These are phyloP conservation scores for Tillandsia fasciculata DNA, from an alignment of 176 grass and related monocot species.

Conservation along the genomic window DNA sequence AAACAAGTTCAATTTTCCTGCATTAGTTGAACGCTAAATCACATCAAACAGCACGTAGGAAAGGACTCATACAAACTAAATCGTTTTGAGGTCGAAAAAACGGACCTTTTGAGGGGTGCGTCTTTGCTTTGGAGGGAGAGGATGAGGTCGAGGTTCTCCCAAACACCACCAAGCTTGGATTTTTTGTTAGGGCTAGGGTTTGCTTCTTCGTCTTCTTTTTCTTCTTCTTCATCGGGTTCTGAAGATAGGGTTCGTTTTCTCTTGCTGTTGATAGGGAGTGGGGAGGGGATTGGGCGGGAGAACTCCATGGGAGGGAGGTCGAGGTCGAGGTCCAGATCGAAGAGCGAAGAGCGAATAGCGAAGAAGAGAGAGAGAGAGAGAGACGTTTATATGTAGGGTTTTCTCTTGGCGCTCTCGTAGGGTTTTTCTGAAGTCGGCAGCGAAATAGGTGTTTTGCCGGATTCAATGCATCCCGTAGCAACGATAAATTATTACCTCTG, in stretches of 20 bases:
- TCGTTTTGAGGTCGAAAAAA: background rate
- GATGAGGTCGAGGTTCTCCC: conserved; percentile 65
- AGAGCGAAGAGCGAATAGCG: background rate
- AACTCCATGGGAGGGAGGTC: background rate
- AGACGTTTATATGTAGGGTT: background rate
- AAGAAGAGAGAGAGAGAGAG: background rate
- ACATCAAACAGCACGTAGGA: conserved; percentile 4
- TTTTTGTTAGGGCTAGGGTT: conserved; percentile 2
- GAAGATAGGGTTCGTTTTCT: conserved; percentile 1
- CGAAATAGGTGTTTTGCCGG: too few relatives aligned
- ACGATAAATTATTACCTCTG: too few relatives aligned
- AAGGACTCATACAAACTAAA: background rate
- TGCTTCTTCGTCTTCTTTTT: background rate
- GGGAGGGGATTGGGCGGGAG: background rate
- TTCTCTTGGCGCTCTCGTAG: too few relatives aligned
- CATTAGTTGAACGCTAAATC: conserved; percentile 25
- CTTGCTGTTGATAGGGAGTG: background rate
- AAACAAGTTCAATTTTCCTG: conserved; percentile 76
- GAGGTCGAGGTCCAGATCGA: background rate
- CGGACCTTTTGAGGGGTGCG: conserved; percentile 51
- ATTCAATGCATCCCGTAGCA: too few relatives aligned
- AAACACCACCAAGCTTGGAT: conserved; percentile 13
- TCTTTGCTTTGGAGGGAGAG: conserved; percentile 79
- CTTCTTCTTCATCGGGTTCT: background rate
- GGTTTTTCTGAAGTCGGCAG: too few relatives aligned